Evolutionary conservation across 2,329 filamentous ascomycete genomes (phyloP), one percentile per base, ranked within the genome.

Genomic region (Pezicula rhizophila): DNA sequence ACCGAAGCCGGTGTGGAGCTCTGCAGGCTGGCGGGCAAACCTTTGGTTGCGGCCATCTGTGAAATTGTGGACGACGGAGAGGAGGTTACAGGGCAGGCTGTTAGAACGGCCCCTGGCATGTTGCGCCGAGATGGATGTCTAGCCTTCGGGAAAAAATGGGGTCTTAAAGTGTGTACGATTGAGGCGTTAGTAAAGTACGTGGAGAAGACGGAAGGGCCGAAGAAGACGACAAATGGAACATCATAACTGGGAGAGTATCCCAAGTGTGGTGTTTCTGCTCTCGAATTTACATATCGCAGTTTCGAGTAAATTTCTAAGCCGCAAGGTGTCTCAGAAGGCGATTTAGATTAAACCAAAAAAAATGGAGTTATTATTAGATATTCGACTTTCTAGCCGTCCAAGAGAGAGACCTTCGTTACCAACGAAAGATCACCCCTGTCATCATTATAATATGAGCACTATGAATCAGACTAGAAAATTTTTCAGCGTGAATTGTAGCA

Each of bases 1-100:
- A 99, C 93, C 10, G 93, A 99, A 75, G 93, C 93, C 1, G 89
- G 86, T 8, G 80, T 95, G 4, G 93, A 99, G 67, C 83, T 99
- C 65, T 96, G 92, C 67, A 75, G 85, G 45, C 70, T 99, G 51
- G 85, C 91, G 1, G 90, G 90, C 1, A 92, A 89, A 72, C 68
- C 71, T 53, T 77, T 78, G 45, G 92, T 85, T 1, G 89, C 81
- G 34, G 91, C 89, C 20, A 97, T 97, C 63, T 89, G 87, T 60
- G 93, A 99, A 74, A 71, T 99, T 53, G 89, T 99, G 40, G 88
- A 91, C 55, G 90, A 95, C 59, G 91, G 91, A 1, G 80, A 80
- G 54, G 79, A 83, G 66, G 77, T 89, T 3, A 71, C 74, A 11
- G 90, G 89, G 0, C 75, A 76, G 61, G 78, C 89, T 1, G 72